Conservation (phyloP, 768 basidiomycete species). For the Mycena galericulata region DNA sequence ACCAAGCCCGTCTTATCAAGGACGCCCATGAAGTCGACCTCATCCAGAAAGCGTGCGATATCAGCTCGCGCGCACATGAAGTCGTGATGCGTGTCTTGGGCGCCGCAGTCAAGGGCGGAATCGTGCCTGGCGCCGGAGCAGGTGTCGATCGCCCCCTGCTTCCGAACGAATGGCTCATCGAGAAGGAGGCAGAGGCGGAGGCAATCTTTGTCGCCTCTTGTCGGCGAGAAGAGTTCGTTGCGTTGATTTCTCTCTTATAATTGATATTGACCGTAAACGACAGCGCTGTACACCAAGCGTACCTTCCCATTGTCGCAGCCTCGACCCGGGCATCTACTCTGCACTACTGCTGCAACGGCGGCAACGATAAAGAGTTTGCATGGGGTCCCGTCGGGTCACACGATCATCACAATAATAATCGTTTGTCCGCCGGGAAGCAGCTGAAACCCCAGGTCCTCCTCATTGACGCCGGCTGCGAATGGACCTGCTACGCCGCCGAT, state of each 20-base stretch:
- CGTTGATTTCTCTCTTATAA: neutral
- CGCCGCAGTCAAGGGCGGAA: slow-evolving; percentile 69
- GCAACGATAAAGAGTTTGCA: slow-evolving; percentile 88
- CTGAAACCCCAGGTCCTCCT: slow-evolving; percentile 80
- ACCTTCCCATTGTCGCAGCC: slow-evolving; percentile 92
- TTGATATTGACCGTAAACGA: slow-evolving; percentile 12
- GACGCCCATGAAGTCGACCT: slow-evolving; percentile 76
- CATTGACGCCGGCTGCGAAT: slow-evolving; percentile 97
- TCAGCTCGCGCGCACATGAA: slow-evolving; percentile 92
- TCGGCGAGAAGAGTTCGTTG: slow-evolving; percentile 82
- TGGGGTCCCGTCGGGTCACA: slow-evolving; percentile 79
- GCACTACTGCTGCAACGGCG: slow-evolving; percentile 80
- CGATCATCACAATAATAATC: slow-evolving; percentile 66
- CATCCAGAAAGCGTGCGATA: slow-evolving; percentile 85
- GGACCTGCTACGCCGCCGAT: slow-evolving; percentile 62
- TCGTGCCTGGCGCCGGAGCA: slow-evolving; percentile 58
- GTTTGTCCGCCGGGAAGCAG: slow-evolving; percentile 57
- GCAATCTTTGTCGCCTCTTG: slow-evolving; percentile 94
- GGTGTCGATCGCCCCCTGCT: slow-evolving; percentile 65
- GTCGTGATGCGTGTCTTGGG: slow-evolving; percentile 93
- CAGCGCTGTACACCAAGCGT: slow-evolving; percentile 89
- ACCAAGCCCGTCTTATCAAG: slow-evolving; percentile 84
- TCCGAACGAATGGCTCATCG: slow-evolving; percentile 88
- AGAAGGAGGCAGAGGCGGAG: slow-evolving; percentile 94
- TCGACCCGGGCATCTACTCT: slow-evolving; percentile 89